Percentiles rank a stretch among this genome's conserved stretches.
Conservation (phyloP, 139 green algal genomes). For the Haematococcus sp. region DNA sequence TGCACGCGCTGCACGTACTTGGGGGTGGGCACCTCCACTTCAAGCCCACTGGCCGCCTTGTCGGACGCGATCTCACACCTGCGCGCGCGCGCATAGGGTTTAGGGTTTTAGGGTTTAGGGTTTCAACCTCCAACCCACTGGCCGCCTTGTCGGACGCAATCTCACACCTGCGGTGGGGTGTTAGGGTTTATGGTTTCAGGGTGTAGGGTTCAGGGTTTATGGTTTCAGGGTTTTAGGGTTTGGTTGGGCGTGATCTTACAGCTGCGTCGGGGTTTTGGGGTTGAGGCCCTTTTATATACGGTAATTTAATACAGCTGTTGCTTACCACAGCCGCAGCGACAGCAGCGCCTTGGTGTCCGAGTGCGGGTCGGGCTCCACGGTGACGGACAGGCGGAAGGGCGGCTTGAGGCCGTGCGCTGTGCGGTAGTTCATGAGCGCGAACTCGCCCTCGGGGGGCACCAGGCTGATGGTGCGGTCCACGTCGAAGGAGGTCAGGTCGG, state of each 20-base stretch:
- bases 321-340: constrained; percentile 14
- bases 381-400: constrained; percentile 81
- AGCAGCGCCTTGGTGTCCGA: constrained; percentile 45
- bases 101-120: no score
- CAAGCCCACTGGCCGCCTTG: constrained; percentile 62
- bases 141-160: constrained; percentile 49
- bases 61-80: constrained; percentile 39
- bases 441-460: constrained; percentile 86
- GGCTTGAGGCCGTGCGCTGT: constrained; percentile 77
- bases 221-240: no score
- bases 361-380: constrained; percentile 64
- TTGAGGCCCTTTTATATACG: background rate
- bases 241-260: constrained; percentile 11
- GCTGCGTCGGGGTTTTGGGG: constrained; percentile 3
- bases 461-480: constrained; percentile 87
- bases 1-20: constrained; percentile 56
- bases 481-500: constrained; percentile 79
- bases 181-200: no score
- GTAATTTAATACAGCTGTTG: background rate
- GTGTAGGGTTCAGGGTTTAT: no score
- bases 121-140: constrained; percentile 69
- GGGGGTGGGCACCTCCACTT: constrained; percentile 72
- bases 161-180: constrained; percentile 40
- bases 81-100: no score
- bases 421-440: constrained; percentile 94